These are phyloP conservation scores for Eremochloa ophiuroides DNA, from an alignment of 176 grass and related monocot species.

Conservation along the genomic window DNA sequence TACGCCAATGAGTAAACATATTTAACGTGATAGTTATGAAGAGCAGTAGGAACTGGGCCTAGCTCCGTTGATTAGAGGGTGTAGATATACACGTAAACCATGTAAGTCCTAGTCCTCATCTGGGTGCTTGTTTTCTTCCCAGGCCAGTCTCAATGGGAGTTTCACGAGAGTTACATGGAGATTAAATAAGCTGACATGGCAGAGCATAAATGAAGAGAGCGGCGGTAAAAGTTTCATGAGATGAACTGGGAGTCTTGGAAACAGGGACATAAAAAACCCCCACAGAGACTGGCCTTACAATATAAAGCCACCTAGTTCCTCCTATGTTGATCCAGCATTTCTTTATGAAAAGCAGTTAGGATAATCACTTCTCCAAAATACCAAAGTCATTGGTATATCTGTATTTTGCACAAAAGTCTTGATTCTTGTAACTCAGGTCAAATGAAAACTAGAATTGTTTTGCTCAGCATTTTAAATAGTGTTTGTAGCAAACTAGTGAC, in stretches of 20 bases:
- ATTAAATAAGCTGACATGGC: no score
- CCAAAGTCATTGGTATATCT: background rate
- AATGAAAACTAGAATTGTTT: constrained; percentile 12
- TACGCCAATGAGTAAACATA: background rate
- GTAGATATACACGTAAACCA: background rate
- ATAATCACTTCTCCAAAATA: background rate
- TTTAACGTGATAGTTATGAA: background rate
- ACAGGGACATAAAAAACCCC: no score
- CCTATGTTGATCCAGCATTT: background rate
- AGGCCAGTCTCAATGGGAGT: no score
- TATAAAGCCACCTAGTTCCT: background rate
- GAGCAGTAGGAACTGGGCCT: background rate
- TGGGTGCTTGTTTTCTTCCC: background rate
- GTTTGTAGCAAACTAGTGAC: background rate
- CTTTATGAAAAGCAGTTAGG: background rate
- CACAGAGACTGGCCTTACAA: background rate
- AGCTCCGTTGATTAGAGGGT: background rate
- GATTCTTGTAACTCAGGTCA: background rate
- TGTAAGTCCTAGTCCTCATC: background rate
- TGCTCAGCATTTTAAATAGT: background rate
- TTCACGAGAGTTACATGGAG: no score
- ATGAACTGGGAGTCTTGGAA: no score
- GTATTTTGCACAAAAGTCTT: constrained; percentile 9
- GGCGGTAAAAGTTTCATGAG: no score
- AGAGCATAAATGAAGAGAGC: no score